Percentiles rank a stretch among this genome's conserved stretches.
Evolutionary conservation across 1,139 yeast genomes (phyloP).

Genomic region (Blastobotrys ciferrii): DNA sequence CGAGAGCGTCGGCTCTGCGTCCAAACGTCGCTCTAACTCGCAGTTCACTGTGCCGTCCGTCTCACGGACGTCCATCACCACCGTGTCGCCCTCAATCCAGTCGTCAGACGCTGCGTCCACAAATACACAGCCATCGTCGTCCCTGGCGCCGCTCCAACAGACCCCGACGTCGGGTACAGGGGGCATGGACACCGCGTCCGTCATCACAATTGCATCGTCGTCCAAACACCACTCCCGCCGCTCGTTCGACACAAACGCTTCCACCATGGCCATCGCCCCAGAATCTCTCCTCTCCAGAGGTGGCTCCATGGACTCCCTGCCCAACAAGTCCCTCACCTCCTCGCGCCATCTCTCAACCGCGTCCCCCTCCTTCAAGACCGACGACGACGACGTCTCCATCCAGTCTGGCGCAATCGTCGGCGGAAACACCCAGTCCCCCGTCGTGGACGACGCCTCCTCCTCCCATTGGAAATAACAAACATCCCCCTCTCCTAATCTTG

Average conservation of each 20-base stretch:
- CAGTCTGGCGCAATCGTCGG: neutral
- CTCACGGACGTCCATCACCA: slow-evolving; percentile 32
- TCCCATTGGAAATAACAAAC: too few relatives aligned
- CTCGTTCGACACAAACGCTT: slow-evolving; percentile 41
- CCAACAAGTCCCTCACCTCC: slow-evolving; percentile 15
- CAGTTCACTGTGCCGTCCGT: slow-evolving; percentile 34
- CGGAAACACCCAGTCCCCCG: neutral
- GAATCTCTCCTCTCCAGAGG: slow-evolving; percentile 34
- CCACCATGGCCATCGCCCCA: slow-evolving; percentile 40
- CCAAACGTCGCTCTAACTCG: slow-evolving; percentile 31
- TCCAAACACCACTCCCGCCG: slow-evolving; percentile 35
- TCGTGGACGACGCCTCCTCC: too few relatives aligned
- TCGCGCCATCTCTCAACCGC: slow-evolving; percentile 15
- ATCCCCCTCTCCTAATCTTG: too few relatives aligned
- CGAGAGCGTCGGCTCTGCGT: slow-evolving; percentile 18
- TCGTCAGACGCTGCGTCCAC: slow-evolving; percentile 26
- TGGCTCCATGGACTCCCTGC: slow-evolving; percentile 29
- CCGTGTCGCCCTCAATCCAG: slow-evolving; percentile 28
- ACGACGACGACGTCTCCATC: neutral
- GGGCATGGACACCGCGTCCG: slow-evolving; percentile 36
- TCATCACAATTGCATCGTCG: slow-evolving; percentile 40
- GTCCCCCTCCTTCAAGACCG: slow-evolving; percentile 5
- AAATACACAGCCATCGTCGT: slow-evolving; percentile 8
- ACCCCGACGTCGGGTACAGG: slow-evolving; percentile 11
- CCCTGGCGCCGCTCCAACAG: slow-evolving; percentile 10